These are phyloP conservation scores for Trypanosoma cruzi DNA, from an alignment of 208 protist genomes.

Conservation along the genomic window DNA sequence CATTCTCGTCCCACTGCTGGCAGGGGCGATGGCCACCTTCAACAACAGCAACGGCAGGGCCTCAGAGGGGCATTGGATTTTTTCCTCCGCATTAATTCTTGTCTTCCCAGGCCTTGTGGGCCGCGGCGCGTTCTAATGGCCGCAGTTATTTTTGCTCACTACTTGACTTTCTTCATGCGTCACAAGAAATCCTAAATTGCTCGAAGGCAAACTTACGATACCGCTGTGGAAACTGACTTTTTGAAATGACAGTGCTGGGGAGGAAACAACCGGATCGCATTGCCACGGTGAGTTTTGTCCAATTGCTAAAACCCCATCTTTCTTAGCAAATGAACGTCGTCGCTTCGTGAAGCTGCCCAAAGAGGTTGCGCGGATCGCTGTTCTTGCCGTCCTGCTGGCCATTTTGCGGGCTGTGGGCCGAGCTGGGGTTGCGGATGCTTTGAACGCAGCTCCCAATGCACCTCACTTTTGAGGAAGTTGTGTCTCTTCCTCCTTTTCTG, in stretches of 20 bases:
- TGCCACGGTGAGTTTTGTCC: constrained; percentile 44
- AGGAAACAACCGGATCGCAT: constrained; percentile 52
- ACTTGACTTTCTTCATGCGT: constrained; percentile 45
- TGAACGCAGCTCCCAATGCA: not conserved
- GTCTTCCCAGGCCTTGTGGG: constrained; percentile 39
- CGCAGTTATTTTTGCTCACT: constrained; percentile 38
- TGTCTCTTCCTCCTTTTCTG: too few species aligned
- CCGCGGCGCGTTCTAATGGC: constrained; percentile 50
- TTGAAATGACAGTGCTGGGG: constrained; percentile 33
- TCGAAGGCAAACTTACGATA: constrained; percentile 37
- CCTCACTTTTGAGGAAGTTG: not conserved
- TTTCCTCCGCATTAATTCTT: not conserved
- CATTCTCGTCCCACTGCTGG: constrained; percentile 43
- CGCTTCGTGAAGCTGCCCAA: constrained; percentile 28
- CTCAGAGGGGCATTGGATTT: not conserved
- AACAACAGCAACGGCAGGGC: not conserved
- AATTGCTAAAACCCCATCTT: constrained; percentile 51
- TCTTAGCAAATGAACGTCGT: constrained; percentile 42
- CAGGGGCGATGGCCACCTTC: constrained; percentile 42
- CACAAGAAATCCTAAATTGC: constrained; percentile 57
- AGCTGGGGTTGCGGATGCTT: not conserved
- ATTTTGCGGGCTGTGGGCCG: not conserved
- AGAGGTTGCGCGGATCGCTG: not conserved
- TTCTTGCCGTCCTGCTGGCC: constrained; percentile 1
- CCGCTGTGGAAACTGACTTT: constrained; percentile 40